A percentile compares a stretch with the other conserved stretches of the same genome.
These are phyloP conservation scores for Magnusiomyces suaveolens DNA, from an alignment of 1,139 yeast species.

Conservation along the genomic window DNA sequence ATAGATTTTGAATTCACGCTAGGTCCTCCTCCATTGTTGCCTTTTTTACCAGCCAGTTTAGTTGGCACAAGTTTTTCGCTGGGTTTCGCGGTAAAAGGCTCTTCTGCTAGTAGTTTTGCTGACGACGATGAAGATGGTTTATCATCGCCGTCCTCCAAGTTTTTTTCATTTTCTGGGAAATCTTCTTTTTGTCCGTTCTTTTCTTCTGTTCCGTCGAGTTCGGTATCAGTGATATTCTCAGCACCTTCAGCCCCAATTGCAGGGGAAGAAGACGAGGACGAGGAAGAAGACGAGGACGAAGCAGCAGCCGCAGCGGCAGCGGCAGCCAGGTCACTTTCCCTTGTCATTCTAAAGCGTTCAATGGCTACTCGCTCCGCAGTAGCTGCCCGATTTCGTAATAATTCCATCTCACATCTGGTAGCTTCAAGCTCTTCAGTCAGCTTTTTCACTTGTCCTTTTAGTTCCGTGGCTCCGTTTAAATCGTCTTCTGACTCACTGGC, in stretches of 20 bases:
- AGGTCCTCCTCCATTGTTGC: not conserved
- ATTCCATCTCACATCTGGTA: slow-evolving; percentile 15
- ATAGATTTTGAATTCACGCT: not conserved
- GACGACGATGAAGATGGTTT: not conserved
- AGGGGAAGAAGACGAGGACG: not conserved
- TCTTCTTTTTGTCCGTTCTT: not conserved
- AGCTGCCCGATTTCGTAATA: slow-evolving; percentile 16
- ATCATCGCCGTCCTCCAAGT: not conserved
- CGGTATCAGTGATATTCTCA: not conserved
- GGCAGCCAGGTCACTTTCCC: not conserved
- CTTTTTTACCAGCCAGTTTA: not conserved
- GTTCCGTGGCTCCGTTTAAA: not conserved
- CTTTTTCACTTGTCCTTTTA: slow-evolving; percentile 9
- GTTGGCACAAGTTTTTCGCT: not conserved
- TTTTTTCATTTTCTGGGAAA: not conserved
- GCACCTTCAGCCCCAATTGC: not conserved
- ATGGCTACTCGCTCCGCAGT: slow-evolving; percentile 20
- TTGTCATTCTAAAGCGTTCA: slow-evolving; percentile 10
- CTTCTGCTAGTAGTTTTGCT: not conserved
- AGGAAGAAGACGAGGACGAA: not conserved
- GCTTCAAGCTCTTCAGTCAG: slow-evolving; percentile 16
- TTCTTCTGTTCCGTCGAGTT: not conserved
- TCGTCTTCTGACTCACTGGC: slow-evolving; percentile 1
- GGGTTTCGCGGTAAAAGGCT: not conserved
- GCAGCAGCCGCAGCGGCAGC: not conserved